phyloP scores from a whole-genome alignment of 2,329 filamentous ascomycete species.

The Onygena corvina region DNA sequence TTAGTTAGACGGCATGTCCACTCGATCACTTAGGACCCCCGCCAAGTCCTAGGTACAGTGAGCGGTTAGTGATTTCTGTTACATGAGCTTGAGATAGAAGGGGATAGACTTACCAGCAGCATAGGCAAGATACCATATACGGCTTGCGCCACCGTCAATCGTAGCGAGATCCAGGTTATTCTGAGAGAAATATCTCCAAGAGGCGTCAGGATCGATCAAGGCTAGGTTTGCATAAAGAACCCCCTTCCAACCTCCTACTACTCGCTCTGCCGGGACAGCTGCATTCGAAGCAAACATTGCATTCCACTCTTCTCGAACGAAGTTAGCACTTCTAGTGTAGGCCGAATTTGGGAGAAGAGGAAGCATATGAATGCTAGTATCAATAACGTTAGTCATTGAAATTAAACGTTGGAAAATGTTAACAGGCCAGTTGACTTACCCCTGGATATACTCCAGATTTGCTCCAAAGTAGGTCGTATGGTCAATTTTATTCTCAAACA shows the following conservation, averaged over 20 bases:
- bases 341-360: constrained; percentile 58
- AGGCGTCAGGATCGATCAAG: constrained; percentile 55
- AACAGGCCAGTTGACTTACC: constrained; percentile 26
- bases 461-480: constrained; percentile 81
- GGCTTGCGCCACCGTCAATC: constrained; percentile 63
- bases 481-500: constrained; percentile 94
- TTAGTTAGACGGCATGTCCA: background rate
- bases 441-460: constrained; percentile 58
- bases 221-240: constrained; percentile 74
- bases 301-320: constrained; percentile 74
- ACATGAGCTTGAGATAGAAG: background rate
- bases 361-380: constrained; percentile 69
- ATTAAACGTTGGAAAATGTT: background rate
- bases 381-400: background rate
- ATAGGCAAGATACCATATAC: constrained; percentile 76
- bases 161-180: constrained; percentile 53
- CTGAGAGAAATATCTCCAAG: constrained; percentile 64
- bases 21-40: constrained; percentile 10
- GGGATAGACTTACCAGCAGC: constrained; percentile 48
- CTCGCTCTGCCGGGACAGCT: constrained; percentile 42
- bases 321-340: constrained; percentile 53
- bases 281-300: constrained; percentile 60
- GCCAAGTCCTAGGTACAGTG: constrained; percentile 13
- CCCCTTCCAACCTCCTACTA: constrained; percentile 71
- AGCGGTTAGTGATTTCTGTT: background rate